phyloP scores from a whole-genome alignment of 202 grass and related monocot species.

The Saccharum hybrid region DNA sequence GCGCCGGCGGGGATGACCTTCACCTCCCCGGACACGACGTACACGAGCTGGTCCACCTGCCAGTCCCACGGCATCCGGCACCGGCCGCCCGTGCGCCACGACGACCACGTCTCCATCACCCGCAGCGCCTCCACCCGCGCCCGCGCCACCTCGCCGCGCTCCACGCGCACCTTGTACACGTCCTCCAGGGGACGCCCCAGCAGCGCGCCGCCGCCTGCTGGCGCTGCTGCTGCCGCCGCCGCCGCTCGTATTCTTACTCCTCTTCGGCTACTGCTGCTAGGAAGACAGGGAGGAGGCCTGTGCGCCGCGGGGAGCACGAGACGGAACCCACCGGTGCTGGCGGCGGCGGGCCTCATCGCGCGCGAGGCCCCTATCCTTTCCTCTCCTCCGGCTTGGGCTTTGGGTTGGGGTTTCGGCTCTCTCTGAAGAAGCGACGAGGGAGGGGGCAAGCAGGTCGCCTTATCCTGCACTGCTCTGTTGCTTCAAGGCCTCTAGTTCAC shows the following conservation, averaged over 20 bases:
- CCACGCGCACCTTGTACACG: conserved; percentile 85
- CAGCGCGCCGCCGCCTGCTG: conserved; percentile 25
- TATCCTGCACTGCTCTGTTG: not conserved
- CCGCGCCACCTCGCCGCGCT: conserved; percentile 49
- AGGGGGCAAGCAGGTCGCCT: no score
- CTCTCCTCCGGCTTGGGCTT: not conserved
- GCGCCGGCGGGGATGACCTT: conserved; percentile 73
- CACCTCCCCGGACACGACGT: conserved; percentile 86
- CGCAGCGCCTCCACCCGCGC: conserved; percentile 58
- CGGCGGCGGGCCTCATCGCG: conserved; percentile 40
- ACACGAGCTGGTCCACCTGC: conserved; percentile 93
- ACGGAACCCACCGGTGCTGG: conserved; percentile 35
- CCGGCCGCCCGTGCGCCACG: conserved; percentile 69
- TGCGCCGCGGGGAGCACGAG: conserved; percentile 15
- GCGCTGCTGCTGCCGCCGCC: not conserved
- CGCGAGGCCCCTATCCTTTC: no score
- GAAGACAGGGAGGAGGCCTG: conserved; percentile 3
- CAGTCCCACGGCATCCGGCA: conserved; percentile 85
- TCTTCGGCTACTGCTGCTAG: not conserved
- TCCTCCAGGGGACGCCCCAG: conserved; percentile 55
- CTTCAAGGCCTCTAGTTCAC: no score
- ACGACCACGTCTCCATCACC: conserved; percentile 72
- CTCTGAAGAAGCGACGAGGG: no score
- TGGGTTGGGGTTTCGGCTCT: not conserved
- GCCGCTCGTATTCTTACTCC: not conserved